Evolutionary conservation across 1,139 yeast genomes (phyloP).

Genomic region (Debaryomycetaceae sp.): DNA sequence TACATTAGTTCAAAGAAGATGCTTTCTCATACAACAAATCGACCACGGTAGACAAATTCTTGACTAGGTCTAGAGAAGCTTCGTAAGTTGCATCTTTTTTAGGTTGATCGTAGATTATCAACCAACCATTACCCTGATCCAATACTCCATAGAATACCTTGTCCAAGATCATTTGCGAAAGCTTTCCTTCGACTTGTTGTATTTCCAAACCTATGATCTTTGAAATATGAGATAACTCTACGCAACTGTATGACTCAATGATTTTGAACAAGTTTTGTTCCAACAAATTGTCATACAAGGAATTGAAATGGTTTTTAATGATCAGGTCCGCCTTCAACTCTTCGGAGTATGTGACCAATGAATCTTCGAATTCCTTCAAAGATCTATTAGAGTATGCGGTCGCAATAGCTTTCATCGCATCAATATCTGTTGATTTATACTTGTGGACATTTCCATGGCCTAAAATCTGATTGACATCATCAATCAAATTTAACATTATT

Average conservation of each 20-base stretch:
- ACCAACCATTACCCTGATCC: constrained; percentile 98
- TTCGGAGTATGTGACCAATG: constrained; percentile 63
- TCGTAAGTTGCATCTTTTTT: constrained; percentile 86
- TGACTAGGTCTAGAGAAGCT: constrained; percentile 80
- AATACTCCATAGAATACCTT: constrained; percentile 91
- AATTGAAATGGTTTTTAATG: constrained; percentile 88
- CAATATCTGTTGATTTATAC: constrained; percentile 69
- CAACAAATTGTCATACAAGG: constrained; percentile 85
- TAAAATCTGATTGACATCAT: constrained; percentile 77
- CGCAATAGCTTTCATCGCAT: constrained; percentile 94
- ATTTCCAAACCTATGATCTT: constrained; percentile 83
- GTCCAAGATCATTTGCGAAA: constrained; percentile 95
- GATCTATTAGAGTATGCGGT: constrained; percentile 88
- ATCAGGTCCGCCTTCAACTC: constrained; percentile 86
- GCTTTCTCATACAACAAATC: constrained; percentile 95
- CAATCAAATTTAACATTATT: constrained; percentile 85
- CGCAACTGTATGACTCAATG: constrained; percentile 93
- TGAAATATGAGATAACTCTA: constrained; percentile 86
- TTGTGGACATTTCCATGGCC: constrained; percentile 77
- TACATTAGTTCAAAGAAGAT: constrained; percentile 54
- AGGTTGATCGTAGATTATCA: constrained; percentile 87
- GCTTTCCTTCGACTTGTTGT: constrained; percentile 89
- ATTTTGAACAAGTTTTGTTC: constrained; percentile 93
- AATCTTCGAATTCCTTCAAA: constrained; percentile 82
- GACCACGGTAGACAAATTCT: constrained; percentile 83